Base-by-base conservation (phyloP, 176 grass and related monocot genomes). In the Juncus inflexus region DNA sequence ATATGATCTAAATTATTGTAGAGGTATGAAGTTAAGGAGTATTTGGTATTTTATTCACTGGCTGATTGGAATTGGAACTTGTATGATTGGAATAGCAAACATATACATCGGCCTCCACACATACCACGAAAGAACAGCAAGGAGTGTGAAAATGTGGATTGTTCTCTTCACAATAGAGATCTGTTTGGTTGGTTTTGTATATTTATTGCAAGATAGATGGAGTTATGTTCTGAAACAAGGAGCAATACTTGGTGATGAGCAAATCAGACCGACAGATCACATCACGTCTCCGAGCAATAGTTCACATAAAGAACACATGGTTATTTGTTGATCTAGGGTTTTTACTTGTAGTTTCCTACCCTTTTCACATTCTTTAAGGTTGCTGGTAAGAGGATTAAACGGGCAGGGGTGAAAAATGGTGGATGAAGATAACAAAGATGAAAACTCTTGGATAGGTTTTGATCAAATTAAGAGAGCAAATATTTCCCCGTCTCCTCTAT, bases 1-100 rank as follows among this genome's bases (percentile, higher is more conserved):
- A 56, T 4, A 47, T 52, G 1, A 3, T 4, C 16, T 12, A 2
- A 1, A 41, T 38, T 28, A 67, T 28, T 40, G 12, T 66, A 99
- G 89, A 62, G 86, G 89, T 74, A 78, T 76, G 0, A 92, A 90
- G 60, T 28, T 60, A 61, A 90, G 95, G 66, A 86, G 83, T 4
- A 67, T 86, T 5, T 99, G 95, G 89, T 94, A 86, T 70, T 86
- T 84, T 63, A 39, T 83, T 57, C 95, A 99, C 35, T 99, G 95
- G 86, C 7, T 90, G 6, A 66, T 90, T 3, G 89, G 95, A 45
- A 73, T 81, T 15, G 42, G 67, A 12, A 42, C 86, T 52, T 90
- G 89, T 43, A 57, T 63, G 1, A 70, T 78, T 6, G 89, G 95
- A 43, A 87, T 90, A 3, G 55, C 74, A 68, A 99, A 99, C 12